phyloP scores from a whole-genome alignment of 2,329 filamentous ascomycete genomes.

The Ophiocordyceps camponoti-rufipedis region DNA sequence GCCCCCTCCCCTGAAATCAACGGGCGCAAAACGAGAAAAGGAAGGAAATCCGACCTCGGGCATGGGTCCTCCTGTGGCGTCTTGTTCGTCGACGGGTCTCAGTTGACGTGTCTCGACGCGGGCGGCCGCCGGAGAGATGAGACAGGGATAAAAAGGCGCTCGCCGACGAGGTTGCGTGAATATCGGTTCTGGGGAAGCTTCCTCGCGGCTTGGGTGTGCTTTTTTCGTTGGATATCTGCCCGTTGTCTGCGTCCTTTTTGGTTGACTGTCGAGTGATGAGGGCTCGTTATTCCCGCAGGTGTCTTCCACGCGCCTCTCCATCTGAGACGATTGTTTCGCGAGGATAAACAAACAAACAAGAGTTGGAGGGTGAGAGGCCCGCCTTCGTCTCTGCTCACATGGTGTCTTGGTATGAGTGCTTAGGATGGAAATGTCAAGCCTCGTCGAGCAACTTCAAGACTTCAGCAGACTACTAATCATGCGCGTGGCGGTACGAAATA shows the following conservation, averaged over 20 bases:
- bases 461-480: not conserved
- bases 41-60: too few relatives aligned
- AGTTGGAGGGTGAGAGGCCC: too few relatives aligned
- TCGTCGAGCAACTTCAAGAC: not conserved
- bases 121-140: not conserved
- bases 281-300: not conserved
- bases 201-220: not conserved
- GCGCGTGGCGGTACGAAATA: too few relatives aligned
- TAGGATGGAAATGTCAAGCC: not conserved
- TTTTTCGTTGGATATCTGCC: not conserved
- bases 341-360: too few relatives aligned
- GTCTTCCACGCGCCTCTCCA: too few relatives aligned
- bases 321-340: too few relatives aligned
- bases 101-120: not conserved
- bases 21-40: not conserved
- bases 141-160: not conserved
- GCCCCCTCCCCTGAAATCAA: not conserved
- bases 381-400: too few relatives aligned
- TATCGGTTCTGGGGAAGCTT: not conserved
- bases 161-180: too few relatives aligned
- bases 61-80: not conserved
- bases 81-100: not conserved
- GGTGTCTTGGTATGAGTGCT: not conserved
- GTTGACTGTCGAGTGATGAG: not conserved
- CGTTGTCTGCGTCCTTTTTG: not conserved